These are phyloP conservation scores for Talaromyces sp. DNA, from an alignment of 2,329 filamentous ascomycete species.

Conservation along the genomic window DNA sequence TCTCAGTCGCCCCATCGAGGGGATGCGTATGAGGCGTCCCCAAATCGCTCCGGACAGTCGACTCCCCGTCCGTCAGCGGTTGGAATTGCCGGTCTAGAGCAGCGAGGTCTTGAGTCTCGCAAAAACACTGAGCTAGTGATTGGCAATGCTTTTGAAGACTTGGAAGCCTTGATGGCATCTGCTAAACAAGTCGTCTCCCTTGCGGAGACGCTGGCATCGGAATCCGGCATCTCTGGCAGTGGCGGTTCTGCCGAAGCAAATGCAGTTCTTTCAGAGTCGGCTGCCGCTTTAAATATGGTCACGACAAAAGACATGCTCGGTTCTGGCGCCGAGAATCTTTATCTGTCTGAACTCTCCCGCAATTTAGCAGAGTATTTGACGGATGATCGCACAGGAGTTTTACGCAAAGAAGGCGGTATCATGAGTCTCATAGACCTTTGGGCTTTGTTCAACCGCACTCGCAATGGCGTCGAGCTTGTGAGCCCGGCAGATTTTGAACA, in stretches of 20 bases:
- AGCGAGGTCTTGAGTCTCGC: conserved; percentile 73
- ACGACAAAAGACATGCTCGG: conserved; percentile 92
- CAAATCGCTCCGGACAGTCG: conserved; percentile 18
- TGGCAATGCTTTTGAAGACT: conserved; percentile 88
- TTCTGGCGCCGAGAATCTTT: conserved; percentile 75
- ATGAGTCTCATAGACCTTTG: conserved; percentile 86
- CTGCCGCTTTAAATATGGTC: conserved; percentile 77
- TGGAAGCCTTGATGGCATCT: conserved; percentile 94
- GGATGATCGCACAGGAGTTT: conserved; percentile 72
- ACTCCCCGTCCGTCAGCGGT: conserved; percentile 54
- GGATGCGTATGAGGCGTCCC: conserved; percentile 20
- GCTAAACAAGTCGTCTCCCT: conserved; percentile 94
- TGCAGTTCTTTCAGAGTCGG: conserved; percentile 72
- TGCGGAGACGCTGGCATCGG: conserved; percentile 77
- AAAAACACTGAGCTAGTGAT: conserved; percentile 93
- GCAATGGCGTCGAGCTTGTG: conserved; percentile 89
- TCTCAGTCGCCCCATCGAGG: conserved; percentile 24
- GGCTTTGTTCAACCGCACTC: conserved; percentile 89
- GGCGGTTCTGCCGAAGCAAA: conserved; percentile 64
- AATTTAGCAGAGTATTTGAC: conserved; percentile 86
- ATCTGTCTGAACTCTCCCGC: conserved; percentile 78
- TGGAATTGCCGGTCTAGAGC: conserved; percentile 88
- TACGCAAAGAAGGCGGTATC: conserved; percentile 77
- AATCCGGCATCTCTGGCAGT: conserved; percentile 53
- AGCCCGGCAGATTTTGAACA: conserved; percentile 89